phyloP scores from a whole-genome alignment of 2,329 filamentous ascomycete genomes.

The Colletotrichum godetiae region DNA sequence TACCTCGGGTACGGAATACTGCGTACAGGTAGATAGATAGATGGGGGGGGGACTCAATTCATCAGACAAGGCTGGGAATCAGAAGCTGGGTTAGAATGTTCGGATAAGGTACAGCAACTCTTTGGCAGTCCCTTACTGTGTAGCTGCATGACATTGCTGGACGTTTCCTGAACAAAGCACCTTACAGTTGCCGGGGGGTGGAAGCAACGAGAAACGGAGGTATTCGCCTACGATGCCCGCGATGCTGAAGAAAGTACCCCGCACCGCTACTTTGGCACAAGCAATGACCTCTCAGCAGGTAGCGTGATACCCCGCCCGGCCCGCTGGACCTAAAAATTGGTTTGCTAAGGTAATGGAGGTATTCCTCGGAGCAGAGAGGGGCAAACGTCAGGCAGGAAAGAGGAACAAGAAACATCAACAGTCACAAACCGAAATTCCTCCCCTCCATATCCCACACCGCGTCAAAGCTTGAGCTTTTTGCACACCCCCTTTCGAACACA shows the following conservation, averaged over 20 bases:
- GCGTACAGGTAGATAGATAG: neutral
- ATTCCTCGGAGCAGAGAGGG: conserved; percentile 21
- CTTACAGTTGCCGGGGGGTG: conserved; percentile 23
- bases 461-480: conserved; percentile 31
- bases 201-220: conserved; percentile 32
- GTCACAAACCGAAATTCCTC: conserved; percentile 27
- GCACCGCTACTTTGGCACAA: conserved; percentile 23
- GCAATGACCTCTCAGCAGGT: conserved; percentile 27
- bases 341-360: conserved; percentile 19
- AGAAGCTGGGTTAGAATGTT: neutral
- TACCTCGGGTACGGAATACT: neutral
- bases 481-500: conserved; percentile 24
- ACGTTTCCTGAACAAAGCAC: conserved; percentile 21
- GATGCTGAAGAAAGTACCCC: conserved; percentile 31
- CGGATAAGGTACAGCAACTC: conserved; percentile 15
- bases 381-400: conserved; percentile 32
- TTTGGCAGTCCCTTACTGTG: neutral
- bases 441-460: conserved; percentile 34
- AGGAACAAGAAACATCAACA: conserved; percentile 35
- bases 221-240: conserved; percentile 23
- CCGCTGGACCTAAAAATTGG: conserved; percentile 33
- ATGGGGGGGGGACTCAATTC: neutral
- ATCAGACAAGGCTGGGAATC: neutral
- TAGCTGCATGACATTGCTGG: conserved; percentile 14
- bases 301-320: conserved; percentile 31